Base-by-base conservation (phyloP, 1,284 basidiomycete genomes). In the Heimioporus retisporus region DNA sequence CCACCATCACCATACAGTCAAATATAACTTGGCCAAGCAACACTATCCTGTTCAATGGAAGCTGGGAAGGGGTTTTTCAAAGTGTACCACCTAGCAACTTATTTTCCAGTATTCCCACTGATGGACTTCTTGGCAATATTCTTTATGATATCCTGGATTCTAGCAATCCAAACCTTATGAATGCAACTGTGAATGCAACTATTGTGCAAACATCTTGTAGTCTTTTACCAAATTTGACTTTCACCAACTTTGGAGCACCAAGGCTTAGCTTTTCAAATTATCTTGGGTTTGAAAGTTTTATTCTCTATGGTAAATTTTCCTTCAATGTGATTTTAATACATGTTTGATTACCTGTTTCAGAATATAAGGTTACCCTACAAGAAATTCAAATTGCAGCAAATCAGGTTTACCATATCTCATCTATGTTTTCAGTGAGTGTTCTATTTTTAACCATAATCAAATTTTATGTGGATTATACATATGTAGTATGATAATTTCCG, bases 171-270 rank as follows among this genome's bases (percentile, higher is more conserved):
- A 16, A 3, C 4, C n/a, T 59, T 6, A 35, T 44, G 13, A 43
- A 35, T 59, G 53, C 59, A 43, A 59, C 40, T 61, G 68, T 69
- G 1, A 68, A 69, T 69, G 50, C 64, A 28, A 68, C 67, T 1
- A 61, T 53, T 6, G 1, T 68, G 15, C 23, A 53, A 51, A 25
- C 53, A 2, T 31, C 6, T 3, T 68, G 67, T 69, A 46, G 58
- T 2, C 23, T 68, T 14, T 15, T 68, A 25, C 28, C 59, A 18
- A 68, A 68, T 31, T 19, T 68, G 6, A 42, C 40, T n/a, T 40
- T 56, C 6, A 40, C 31, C 4, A 43, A 56, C 6, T 15, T 6
- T 42, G 14, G 6, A 42, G 7, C 6, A 16, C 40, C 55, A 56
- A 42, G 5, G 15, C 35, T 56, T 14, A 56, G 42, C 15, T 43